phyloP scores from a whole-genome alignment of 805 yeast species.

The Saturnispora dispora region DNA sequence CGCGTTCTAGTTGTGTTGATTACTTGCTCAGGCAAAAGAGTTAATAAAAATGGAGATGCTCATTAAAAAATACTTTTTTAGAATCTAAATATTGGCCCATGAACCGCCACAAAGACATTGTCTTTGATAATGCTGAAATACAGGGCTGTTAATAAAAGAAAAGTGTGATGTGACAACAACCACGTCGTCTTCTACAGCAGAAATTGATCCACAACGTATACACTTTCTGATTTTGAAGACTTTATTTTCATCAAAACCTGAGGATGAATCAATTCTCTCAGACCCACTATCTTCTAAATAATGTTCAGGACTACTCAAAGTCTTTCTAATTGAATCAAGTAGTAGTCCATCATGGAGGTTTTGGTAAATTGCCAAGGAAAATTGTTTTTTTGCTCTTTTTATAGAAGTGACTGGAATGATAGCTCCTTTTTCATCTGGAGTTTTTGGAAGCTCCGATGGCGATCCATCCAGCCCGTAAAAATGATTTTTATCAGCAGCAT shows the following conservation, averaged over 20 bases:
- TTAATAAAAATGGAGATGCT: not conserved
- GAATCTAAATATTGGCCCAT: slow-evolving; percentile 41
- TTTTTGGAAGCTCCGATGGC: not conserved
- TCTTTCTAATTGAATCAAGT: slow-evolving; percentile 27
- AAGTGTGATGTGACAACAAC: slow-evolving; percentile 24
- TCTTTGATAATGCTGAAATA: slow-evolving; percentile 39
- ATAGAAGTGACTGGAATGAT: slow-evolving; percentile 4
- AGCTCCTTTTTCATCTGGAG: not conserved
- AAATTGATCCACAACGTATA: slow-evolving; percentile 28
- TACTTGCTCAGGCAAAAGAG: not conserved
- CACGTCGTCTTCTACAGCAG: slow-evolving; percentile 30
- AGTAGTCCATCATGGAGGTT: slow-evolving; percentile 23
- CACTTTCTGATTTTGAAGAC: slow-evolving; percentile 22
- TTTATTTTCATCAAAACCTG: not conserved
- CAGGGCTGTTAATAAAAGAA: slow-evolving; percentile 23
- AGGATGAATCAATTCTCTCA: not conserved
- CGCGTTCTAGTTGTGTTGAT: not conserved
- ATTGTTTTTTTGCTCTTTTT: slow-evolving; percentile 10
- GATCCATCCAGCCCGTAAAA: not conserved
- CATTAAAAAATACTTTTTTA: not conserved
- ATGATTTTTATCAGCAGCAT: slow-evolving; percentile 2
- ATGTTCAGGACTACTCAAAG: slow-evolving; percentile 22
- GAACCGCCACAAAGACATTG: slow-evolving; percentile 73
- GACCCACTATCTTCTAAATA: slow-evolving; percentile 11
- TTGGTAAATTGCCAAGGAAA: slow-evolving; percentile 15